Evolutionary conservation across 2,329 filamentous ascomycete species (phyloP).

Genomic region (Hortaea werneckii): DNA sequence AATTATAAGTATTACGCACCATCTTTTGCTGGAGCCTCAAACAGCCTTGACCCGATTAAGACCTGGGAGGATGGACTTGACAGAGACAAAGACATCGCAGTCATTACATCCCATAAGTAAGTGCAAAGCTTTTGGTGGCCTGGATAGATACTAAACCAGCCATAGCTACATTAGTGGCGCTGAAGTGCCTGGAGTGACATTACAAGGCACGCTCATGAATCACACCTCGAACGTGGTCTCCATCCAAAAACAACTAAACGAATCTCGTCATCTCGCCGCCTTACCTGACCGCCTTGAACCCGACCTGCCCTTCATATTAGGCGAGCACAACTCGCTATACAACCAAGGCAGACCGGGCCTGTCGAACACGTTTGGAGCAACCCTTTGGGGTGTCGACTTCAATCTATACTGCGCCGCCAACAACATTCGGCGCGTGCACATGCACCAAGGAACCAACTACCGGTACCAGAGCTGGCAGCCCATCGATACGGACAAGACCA

Average conservation of each 20-base stretch:
- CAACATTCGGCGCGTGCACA: conserved; percentile 48
- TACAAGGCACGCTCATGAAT: conserved; percentile 54
- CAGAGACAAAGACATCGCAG: conserved; percentile 37
- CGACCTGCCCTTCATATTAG: conserved; percentile 44
- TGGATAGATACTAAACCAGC: not conserved
- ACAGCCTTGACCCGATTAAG: conserved; percentile 40
- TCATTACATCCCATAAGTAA: conserved; percentile 52
- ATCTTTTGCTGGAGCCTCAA: conserved; percentile 45
- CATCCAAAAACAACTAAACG: conserved; percentile 39
- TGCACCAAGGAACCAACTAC: conserved; percentile 56
- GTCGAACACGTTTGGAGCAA: conserved; percentile 55
- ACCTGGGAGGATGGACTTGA: conserved; percentile 48
- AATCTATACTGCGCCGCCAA: conserved; percentile 47
- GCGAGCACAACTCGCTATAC: conserved; percentile 54
- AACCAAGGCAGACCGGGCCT: conserved; percentile 52
- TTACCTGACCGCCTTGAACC: conserved; percentile 21
- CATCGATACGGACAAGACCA: conserved; percentile 39
- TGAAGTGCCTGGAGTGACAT: conserved; percentile 48
- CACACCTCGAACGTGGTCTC: conserved; percentile 44
- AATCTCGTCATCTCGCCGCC: conserved; percentile 35
- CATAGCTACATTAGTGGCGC: conserved; percentile 53
- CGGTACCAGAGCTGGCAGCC: conserved; percentile 54
- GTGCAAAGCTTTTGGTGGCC: conserved; percentile 9
- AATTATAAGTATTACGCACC: conserved; percentile 47
- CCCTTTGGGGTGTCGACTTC: conserved; percentile 56